Conservation (phyloP, 331 rosid genomes). For the Stylosanthes scabra region DNA sequence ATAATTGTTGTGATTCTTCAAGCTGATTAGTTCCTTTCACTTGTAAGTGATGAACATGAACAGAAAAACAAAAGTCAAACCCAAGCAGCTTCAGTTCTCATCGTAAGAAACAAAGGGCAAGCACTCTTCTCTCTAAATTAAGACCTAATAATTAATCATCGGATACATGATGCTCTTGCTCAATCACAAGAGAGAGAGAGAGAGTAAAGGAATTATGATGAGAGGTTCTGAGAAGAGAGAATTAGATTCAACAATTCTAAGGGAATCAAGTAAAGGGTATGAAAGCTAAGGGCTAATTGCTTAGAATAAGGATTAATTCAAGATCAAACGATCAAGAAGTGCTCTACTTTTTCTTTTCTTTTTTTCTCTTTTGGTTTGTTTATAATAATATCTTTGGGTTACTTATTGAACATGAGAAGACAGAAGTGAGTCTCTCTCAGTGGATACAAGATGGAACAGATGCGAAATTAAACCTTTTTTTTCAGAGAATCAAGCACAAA, state of each 20-base stretch:
- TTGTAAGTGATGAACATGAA: background rate
- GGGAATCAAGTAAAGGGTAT: constrained; percentile 49
- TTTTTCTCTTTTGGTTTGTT: background rate
- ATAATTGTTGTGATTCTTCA: constrained; percentile 1
- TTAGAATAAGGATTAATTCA: background rate
- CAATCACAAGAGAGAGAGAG: background rate
- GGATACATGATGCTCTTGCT: constrained; percentile 26
- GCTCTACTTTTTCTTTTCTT: background rate
- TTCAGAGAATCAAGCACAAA: constrained; percentile 34
- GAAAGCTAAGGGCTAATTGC: constrained; percentile 20
- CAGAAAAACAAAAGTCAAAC: constrained; percentile 45
- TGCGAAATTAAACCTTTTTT: constrained; percentile 40
- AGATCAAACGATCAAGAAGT: constrained; percentile 37
- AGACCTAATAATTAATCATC: constrained; percentile 32
- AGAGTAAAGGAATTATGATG: constrained; percentile 22
- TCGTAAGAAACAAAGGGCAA: constrained; percentile 27
- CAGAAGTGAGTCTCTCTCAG: constrained; percentile 37
- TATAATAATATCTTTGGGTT: constrained; percentile 7
- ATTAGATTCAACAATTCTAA: constrained; percentile 48
- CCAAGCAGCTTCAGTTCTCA: background rate
- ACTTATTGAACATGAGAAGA: background rate
- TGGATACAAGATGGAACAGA: constrained; percentile 54
- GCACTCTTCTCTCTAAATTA: background rate
- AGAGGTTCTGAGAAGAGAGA: constrained; percentile 40
- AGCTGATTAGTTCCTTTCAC: background rate